Conservation (phyloP, 2,329 filamentous ascomycete genomes). For the Trichoderma sp. region DNA sequence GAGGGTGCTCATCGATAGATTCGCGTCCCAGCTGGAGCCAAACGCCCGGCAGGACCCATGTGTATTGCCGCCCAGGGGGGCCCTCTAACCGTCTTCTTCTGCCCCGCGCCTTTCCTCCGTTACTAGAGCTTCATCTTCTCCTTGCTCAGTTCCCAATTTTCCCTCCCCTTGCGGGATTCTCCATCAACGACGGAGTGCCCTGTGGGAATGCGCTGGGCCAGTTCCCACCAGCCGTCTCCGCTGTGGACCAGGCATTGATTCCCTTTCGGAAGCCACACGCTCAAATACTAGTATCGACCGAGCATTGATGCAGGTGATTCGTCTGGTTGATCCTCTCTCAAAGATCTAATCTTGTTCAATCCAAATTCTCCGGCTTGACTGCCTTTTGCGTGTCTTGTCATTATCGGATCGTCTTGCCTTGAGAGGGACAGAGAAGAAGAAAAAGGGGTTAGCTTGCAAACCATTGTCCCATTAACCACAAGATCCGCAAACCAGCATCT, state of each 20-base stretch:
- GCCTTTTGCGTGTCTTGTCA: slow-evolving; percentile 1
- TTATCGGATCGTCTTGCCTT: background rate
- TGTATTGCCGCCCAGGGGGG: slow-evolving; percentile 18
- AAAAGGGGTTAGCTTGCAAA: background rate
- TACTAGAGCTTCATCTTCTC: slow-evolving; percentile 20
- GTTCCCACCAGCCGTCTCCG: slow-evolving; percentile 21
- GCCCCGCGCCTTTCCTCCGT: slow-evolving; percentile 21
- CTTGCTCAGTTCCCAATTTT: slow-evolving; percentile 12
- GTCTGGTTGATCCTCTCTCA: slow-evolving; percentile 19
- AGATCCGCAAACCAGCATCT: slow-evolving; percentile 1
- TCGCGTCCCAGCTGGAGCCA: slow-evolving; percentile 20
- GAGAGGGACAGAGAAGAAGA: background rate
- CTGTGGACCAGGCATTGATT: slow-evolving; percentile 21
- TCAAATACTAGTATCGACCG: slow-evolving; percentile 15
- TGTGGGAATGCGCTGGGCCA: slow-evolving; percentile 18
- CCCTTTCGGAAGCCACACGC: slow-evolving; percentile 17
- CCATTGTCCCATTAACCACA: background rate
- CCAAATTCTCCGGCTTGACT: slow-evolving; percentile 12
- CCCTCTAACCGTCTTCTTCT: slow-evolving; percentile 20
- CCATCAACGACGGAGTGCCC: slow-evolving; percentile 12
- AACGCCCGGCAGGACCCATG: slow-evolving; percentile 17
- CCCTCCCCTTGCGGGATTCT: slow-evolving; percentile 12
- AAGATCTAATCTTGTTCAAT: slow-evolving; percentile 19
- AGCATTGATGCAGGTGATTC: slow-evolving; percentile 20
- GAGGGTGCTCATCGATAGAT: slow-evolving; percentile 15